A percentile compares a stretch with the other conserved stretches of the same genome.
Evolutionary conservation across 2,329 filamentous ascomycete species (phyloP).

Genomic region (Dryadomyces quercivorus): DNA sequence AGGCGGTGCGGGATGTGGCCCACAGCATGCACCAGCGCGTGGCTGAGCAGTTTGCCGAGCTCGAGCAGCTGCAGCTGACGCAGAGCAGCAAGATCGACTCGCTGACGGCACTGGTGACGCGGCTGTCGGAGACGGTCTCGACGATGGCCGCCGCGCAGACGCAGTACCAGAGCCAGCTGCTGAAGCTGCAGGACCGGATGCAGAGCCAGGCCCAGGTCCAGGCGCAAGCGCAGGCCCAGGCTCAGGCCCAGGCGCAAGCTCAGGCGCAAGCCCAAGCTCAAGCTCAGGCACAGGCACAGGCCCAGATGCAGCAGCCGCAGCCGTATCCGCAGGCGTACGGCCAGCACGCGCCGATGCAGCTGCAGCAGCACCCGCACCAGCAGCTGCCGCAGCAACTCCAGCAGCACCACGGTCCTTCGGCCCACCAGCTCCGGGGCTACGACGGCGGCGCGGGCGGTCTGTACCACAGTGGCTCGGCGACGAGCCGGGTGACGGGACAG

Average conservation of each 20-base stretch:
- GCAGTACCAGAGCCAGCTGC: conserved; percentile 53
- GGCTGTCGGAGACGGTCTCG: conserved; percentile 56
- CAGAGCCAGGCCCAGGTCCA: background rate
- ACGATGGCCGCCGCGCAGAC: conserved; percentile 57
- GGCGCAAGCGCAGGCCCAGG: background rate
- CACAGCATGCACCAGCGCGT: conserved; percentile 55
- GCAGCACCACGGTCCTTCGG: background rate
- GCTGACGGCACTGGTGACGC: conserved; percentile 53
- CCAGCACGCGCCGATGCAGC: conserved; percentile 8
- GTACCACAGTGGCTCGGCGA: conserved; percentile 4
- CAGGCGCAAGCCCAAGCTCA: conserved; percentile 2
- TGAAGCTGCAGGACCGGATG: conserved; percentile 33
- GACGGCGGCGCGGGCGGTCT: conserved; percentile 1
- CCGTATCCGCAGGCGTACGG: conserved; percentile 13
- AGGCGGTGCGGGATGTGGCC: conserved; percentile 55
- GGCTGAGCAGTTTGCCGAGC: conserved; percentile 34
- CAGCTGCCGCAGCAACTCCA: conserved; percentile 8
- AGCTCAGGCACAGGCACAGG: conserved; percentile 12
- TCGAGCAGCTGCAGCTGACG: conserved; percentile 37
- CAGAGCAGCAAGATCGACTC: conserved; percentile 58
- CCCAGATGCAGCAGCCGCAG: background rate
- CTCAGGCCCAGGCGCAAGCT: background rate
- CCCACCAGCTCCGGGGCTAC: conserved; percentile 1
- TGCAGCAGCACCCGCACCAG: conserved; percentile 8
- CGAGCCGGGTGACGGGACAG: conserved; percentile 6